These are phyloP conservation scores for Dalbergia cultrata DNA, from an alignment of 306 rosid genomes.

Conservation along the genomic window DNA sequence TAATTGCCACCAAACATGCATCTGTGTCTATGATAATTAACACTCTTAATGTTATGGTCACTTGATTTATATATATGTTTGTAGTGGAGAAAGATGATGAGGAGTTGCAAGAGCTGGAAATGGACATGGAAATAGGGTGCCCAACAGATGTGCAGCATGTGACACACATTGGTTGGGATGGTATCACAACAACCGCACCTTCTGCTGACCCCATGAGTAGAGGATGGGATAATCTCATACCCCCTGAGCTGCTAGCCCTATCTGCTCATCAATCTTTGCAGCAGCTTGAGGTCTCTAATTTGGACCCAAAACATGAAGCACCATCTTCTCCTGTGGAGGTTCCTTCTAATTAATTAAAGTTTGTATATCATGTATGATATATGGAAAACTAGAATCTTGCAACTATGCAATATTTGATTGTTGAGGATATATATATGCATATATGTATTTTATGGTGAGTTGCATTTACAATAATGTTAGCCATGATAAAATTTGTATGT, in stretches of 20 bases:
- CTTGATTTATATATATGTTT: not conserved
- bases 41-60: too few species aligned
- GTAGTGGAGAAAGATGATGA: slow-evolving; percentile 73
- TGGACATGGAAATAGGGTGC: slow-evolving; percentile 89
- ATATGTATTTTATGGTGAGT: slow-evolving; percentile 25
- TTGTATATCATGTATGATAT: slow-evolving; percentile 11
- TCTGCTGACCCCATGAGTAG: slow-evolving; percentile 41
- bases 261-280: slow-evolving; percentile 58
- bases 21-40: too few species aligned
- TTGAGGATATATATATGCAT: slow-evolving; percentile 8
- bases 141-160: slow-evolving; percentile 98
- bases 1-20: too few species aligned
- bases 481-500: slow-evolving; percentile 41
- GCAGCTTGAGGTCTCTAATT: slow-evolving; percentile 42
- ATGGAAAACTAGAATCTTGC: slow-evolving; percentile 17
- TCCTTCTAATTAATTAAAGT: not conserved
- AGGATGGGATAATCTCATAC: slow-evolving; percentile 68
- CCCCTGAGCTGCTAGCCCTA: slow-evolving; percentile 58
- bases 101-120: slow-evolving; percentile 57
- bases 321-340: too few species aligned
- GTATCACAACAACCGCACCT: slow-evolving; percentile 37
- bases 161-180: slow-evolving; percentile 95
- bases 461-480: slow-evolving; percentile 17
- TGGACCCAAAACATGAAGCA: slow-evolving; percentile 41
- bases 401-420: slow-evolving; percentile 6